Conservation (phyloP, 495 filamentous ascomycete genomes). For the Annulohypoxylon stygium region DNA sequence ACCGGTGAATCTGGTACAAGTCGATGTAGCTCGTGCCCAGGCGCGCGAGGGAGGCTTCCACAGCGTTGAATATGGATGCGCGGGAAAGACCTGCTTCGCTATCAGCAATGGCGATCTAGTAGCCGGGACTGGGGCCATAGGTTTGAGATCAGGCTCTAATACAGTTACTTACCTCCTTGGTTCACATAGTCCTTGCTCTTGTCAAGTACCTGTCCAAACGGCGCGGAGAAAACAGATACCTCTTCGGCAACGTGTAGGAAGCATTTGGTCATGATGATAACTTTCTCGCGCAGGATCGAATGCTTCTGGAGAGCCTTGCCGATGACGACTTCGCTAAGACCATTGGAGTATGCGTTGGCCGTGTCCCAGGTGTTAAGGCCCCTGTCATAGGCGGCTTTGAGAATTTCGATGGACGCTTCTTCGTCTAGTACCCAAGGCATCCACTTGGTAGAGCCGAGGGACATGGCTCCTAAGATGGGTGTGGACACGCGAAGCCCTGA, state of each 20-base stretch:
- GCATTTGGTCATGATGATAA: constrained; percentile 85
- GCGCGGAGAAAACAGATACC: constrained; percentile 43
- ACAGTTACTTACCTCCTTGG: constrained; percentile 31
- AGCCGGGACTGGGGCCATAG: too few species aligned
- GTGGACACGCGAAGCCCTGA: constrained; percentile 72
- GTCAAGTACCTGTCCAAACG: constrained; percentile 42
- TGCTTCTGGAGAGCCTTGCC: constrained; percentile 82
- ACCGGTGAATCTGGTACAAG: constrained; percentile 76
- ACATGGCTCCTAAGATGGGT: constrained; percentile 72
- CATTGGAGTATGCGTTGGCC: constrained; percentile 76
- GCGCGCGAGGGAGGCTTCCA: constrained; percentile 72
- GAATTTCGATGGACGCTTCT: constrained; percentile 64
- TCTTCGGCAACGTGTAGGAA: constrained; percentile 69
- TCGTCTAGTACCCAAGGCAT: constrained; percentile 67
- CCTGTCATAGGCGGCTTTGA: constrained; percentile 75
- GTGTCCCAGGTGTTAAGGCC: constrained; percentile 85
- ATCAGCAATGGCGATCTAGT: constrained; percentile 27
- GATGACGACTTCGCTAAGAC: constrained; percentile 76
- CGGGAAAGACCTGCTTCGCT: constrained; percentile 61
- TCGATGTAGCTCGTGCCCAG: constrained; percentile 75
- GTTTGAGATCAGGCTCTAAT: too few species aligned
- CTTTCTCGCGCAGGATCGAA: constrained; percentile 78
- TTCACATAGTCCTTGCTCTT: constrained; percentile 47
- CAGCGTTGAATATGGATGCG: constrained; percentile 72
- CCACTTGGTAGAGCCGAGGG: constrained; percentile 64